Base-by-base conservation (phyloP, 2,329 filamentous ascomycete genomes). In the Scolecobasidium constrictum region DNA sequence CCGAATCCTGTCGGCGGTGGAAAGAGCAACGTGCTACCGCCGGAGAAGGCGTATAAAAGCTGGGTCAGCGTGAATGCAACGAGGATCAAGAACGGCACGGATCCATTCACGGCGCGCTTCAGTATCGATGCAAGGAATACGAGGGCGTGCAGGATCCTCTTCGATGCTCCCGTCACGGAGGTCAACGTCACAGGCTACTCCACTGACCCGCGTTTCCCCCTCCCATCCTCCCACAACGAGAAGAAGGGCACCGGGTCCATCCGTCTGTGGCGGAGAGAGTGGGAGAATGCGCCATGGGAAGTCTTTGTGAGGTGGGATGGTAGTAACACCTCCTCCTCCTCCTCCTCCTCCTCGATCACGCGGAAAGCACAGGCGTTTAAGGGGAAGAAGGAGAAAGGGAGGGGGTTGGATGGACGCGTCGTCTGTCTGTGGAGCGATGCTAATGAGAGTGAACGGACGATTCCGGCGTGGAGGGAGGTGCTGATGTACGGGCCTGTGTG, bases 401-500 rank as follows among this genome's bases (percentile, higher is more conserved):
- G 60, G 46, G 59, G 61, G 15, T 53, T 86, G 23, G 71, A 69
- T 49, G 84, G 87, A 1, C 72, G 66, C 23, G 77, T 88, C 1
- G 71, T 81, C 13, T 96, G 92, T 61, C 67, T 84, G 22, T 96
- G 88, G 87, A 86, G 82, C 53, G 92, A 98, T 64, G 79, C 76
- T 35, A 95, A 95, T 54, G 64, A 67, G 26, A 61, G 64, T 2
- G 81, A 77, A 3, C 9, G n/a, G n/a, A 70, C 71, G 1, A 87
- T 96, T 38, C 88, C 90, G 0, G 88, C 88, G 1, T 73, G 90
- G 40, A 83, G 92, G 52, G 88, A 96, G 62, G 69, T 85, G 38
- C 67, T 74, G 51, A 73, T 79, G 57, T 95, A 79, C 62, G 72
- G 79, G 51, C 92, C 92, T 1, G 66, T 69, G 4, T 98, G 92